Conservation (phyloP, 2,329 filamentous ascomycete species). For the Fusarium sterilihyphosum region DNA sequence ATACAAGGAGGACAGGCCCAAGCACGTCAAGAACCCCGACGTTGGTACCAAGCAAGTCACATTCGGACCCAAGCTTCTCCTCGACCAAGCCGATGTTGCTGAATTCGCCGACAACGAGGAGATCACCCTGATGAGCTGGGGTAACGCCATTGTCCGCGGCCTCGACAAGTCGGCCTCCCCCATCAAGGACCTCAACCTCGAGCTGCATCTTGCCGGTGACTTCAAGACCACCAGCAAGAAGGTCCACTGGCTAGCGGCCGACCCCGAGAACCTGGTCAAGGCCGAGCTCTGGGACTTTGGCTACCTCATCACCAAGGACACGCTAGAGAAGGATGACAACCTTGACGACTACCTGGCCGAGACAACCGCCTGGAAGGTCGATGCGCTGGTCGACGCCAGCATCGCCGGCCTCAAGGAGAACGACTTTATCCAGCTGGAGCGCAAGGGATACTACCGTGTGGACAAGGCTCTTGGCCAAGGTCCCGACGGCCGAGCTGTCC, state of each 20-base stretch:
- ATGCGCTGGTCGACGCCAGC: slow-evolving; percentile 83
- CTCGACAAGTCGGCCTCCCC: slow-evolving; percentile 63
- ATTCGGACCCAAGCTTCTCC: slow-evolving; percentile 77
- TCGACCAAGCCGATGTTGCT: slow-evolving; percentile 89
- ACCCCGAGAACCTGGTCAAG: slow-evolving; percentile 79
- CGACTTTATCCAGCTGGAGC: slow-evolving; percentile 95
- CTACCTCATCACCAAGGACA: slow-evolving; percentile 94
- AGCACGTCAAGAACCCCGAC: slow-evolving; percentile 88
- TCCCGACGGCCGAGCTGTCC: slow-evolving; percentile 62
- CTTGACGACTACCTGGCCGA: slow-evolving; percentile 85
- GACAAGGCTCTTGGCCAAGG: slow-evolving; percentile 70
- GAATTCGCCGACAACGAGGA: slow-evolving; percentile 87
- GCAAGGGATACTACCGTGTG: slow-evolving; percentile 90
- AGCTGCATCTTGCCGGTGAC: slow-evolving; percentile 91
- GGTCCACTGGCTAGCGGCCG: slow-evolving; percentile 87
- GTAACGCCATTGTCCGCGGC: slow-evolving; percentile 82
- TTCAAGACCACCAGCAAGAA: slow-evolving; percentile 98
- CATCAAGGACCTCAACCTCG: slow-evolving; percentile 78
- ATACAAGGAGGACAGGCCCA: slow-evolving; percentile 79
- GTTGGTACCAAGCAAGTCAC: slow-evolving; percentile 87
- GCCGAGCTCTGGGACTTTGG: slow-evolving; percentile 95
- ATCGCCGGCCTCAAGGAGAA: slow-evolving; percentile 81
- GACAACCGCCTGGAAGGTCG: slow-evolving; percentile 77
- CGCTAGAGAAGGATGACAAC: slow-evolving; percentile 86
- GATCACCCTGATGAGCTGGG: slow-evolving; percentile 97